Conservation (phyloP, 228 moss, liverwort and hornwort species). For the Sphagnum magellanicum region DNA sequence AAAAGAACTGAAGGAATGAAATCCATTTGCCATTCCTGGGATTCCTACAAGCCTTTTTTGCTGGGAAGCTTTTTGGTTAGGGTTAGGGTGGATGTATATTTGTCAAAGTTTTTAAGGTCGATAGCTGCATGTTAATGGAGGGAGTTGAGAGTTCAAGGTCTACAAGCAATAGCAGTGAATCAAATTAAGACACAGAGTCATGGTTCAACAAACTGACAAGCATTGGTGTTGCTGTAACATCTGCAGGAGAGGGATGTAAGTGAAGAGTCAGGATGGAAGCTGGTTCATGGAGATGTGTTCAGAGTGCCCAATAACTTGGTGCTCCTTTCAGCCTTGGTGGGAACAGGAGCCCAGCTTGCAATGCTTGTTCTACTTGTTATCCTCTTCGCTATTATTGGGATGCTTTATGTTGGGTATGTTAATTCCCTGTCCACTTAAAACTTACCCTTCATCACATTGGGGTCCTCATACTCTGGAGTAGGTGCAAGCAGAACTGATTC, state of each 20-base stretch:
- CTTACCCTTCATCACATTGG: not conserved
- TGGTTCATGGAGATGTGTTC: slow-evolving; percentile 61
- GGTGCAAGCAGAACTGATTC: not conserved
- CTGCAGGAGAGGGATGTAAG: slow-evolving; percentile 53
- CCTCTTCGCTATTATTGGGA: slow-evolving; percentile 46
- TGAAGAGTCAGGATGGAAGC: slow-evolving; percentile 63
- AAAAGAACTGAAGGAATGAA: too few relatives aligned
- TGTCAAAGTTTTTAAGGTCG: too few relatives aligned
- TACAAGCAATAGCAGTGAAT: too few relatives aligned
- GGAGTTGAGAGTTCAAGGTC: too few relatives aligned
- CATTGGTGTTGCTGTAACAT: not conserved
- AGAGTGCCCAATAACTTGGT: slow-evolving; percentile 47
- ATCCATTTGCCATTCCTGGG: too few relatives aligned
- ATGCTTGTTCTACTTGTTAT: slow-evolving; percentile 50
- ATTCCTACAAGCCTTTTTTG: too few relatives aligned
- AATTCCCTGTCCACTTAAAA: not conserved
- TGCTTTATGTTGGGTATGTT: slow-evolving; percentile 58
- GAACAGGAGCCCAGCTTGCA: slow-evolving; percentile 55
- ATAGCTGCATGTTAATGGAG: too few relatives aligned
- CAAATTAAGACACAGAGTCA: too few relatives aligned
- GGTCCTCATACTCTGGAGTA: not conserved
- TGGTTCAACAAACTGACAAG: not conserved
- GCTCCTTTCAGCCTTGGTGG: slow-evolving; percentile 51
- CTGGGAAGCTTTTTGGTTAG: too few relatives aligned
- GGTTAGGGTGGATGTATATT: too few relatives aligned